Evolutionary conservation across 1,284 basidiomycete species (phyloP).

Genomic region (Schizophyllum amplum): DNA sequence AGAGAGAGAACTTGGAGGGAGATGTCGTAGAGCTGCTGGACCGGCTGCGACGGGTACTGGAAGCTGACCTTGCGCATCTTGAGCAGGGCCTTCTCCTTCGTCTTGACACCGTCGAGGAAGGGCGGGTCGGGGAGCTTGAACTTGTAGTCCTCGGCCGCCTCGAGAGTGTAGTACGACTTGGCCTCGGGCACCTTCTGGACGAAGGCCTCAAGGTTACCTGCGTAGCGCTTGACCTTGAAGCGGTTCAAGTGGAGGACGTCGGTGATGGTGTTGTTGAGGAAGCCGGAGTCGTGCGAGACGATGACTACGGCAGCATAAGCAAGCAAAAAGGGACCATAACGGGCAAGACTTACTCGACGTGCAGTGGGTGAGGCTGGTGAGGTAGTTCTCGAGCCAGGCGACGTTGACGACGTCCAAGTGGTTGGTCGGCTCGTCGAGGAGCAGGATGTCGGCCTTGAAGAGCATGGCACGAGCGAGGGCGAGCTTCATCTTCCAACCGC

Average conservation of each 20-base stretch:
- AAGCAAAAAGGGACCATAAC: slow-evolving; percentile 13
- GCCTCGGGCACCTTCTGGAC: slow-evolving; percentile 94
- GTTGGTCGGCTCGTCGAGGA: slow-evolving; percentile 98
- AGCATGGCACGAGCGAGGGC: slow-evolving; percentile 97
- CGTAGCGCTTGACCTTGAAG: slow-evolving; percentile 97
- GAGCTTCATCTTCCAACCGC: slow-evolving; percentile 99
- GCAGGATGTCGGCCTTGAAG: slow-evolving; percentile 96
- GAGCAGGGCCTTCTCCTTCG: slow-evolving; percentile 94
- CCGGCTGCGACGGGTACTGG: slow-evolving; percentile 84
- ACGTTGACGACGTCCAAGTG: slow-evolving; percentile 97
- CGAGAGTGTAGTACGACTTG: slow-evolving; percentile 95
- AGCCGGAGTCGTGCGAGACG: slow-evolving; percentile 97
- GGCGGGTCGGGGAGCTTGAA: slow-evolving; percentile 96
- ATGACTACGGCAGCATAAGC: slow-evolving; percentile 48
- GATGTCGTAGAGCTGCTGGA: slow-evolving; percentile 92
- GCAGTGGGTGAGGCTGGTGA: slow-evolving; percentile 81
- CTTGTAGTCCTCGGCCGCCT: slow-evolving; percentile 91
- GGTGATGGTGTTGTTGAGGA: slow-evolving; percentile 98
- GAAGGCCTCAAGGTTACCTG: slow-evolving; percentile 95
- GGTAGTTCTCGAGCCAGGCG: slow-evolving; percentile 95
- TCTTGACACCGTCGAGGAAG: slow-evolving; percentile 98
- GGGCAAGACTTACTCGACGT: slow-evolving; percentile 68
- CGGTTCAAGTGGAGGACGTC: slow-evolving; percentile 99
- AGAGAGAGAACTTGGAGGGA: slow-evolving; percentile 94
- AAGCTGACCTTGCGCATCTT: slow-evolving; percentile 98